Evolutionary conservation across 805 yeast genomes (phyloP), one percentile per base, ranked within the genome.

Genomic region (Metschnikowia gruessii): DNA sequence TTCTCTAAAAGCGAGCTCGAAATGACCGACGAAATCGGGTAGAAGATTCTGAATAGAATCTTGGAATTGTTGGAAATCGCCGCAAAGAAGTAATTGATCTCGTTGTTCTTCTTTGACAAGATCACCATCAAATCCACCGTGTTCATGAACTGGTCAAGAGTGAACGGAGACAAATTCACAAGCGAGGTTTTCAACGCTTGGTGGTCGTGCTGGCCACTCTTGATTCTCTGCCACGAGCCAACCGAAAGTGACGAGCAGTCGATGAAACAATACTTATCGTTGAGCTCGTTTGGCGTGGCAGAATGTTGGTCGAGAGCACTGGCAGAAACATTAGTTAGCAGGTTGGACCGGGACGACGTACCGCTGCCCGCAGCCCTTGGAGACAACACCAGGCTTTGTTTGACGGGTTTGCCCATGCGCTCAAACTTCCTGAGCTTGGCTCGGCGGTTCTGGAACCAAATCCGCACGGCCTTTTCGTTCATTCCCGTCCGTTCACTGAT

Each of bases 381-480:
- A 8, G 53, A 49, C n/a, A 15, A 29, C 12, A 40, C 45, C n/a
- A 37, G n/a, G 19, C 40, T 38, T 26, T 44, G 22, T 32, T 48
- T 54, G 28, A 42, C 49, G 3, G 51, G 43, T 37, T 54, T 52
- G 16, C 55, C 67, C 62, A 75, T 65, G 47, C 82, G 75, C 55
- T 82, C 86, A 57, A 78, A 64, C 64, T 85, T 85, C 58, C 90
- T 74, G 37, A 81, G 75, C 61, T 86, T 87, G 17, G 94, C 94
- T 52, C 97, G 70, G 56, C 91, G 72, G 62, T 89, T 89, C 64
- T 90, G 97, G 59, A 88, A 90, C 97, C 97, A 90, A 36, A 90
- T 90, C 45, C 96, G 75, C 2, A 90, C 96, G 12, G 91, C 87
- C 51, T 94, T 78, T 57, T 90, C 96, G 12, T 90, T 80, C 87